These are phyloP conservation scores for Malassezia slooffiae DNA, from an alignment of 1,284 basidiomycete species.

Conservation along the genomic window DNA sequence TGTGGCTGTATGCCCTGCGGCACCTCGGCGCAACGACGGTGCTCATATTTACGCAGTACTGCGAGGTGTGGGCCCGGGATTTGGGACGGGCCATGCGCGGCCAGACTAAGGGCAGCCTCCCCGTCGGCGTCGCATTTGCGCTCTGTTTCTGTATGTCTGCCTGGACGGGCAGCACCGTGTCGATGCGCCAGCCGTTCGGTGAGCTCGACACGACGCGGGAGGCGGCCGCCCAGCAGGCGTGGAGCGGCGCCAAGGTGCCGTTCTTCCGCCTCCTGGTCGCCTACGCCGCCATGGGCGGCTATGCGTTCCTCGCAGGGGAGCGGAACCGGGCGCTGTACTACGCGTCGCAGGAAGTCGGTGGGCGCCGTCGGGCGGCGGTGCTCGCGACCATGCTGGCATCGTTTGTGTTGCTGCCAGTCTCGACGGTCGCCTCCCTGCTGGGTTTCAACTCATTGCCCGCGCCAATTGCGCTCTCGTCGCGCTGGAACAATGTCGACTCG, in stretches of 20 bases:
- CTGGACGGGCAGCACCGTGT: constrained; percentile 10
- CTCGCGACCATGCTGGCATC: constrained; percentile 31
- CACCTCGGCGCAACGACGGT: constrained; percentile 34
- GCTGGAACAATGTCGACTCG: too few species aligned
- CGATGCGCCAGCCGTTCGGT: constrained; percentile 6
- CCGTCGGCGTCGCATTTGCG: constrained; percentile 26
- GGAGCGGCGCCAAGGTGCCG: constrained; percentile 19
- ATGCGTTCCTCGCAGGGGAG: constrained; percentile 37
- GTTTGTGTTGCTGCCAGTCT: constrained; percentile 22
- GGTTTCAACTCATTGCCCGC: constrained; percentile 22
- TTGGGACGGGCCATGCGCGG: constrained; percentile 20
- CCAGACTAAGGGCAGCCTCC: constrained; percentile 29
- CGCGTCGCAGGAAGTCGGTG: constrained; percentile 28
- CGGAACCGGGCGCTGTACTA: constrained; percentile 25
- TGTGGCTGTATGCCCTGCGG: constrained; percentile 39
- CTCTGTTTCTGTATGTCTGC: constrained; percentile 25
- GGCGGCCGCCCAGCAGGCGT: constrained; percentile 14
- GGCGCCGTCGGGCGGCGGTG: constrained; percentile 33
- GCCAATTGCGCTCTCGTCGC: too few species aligned
- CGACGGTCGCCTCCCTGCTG: constrained; percentile 19
- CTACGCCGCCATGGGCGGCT: constrained; percentile 23
- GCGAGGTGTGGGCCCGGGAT: constrained; percentile 42
- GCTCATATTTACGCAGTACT: constrained; percentile 43
- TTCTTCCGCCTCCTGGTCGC: constrained; percentile 26
- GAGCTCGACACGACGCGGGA: constrained; percentile 14